Evolutionary conservation across 805 yeast genomes (phyloP).

Genomic region (Starmerella vitae): DNA sequence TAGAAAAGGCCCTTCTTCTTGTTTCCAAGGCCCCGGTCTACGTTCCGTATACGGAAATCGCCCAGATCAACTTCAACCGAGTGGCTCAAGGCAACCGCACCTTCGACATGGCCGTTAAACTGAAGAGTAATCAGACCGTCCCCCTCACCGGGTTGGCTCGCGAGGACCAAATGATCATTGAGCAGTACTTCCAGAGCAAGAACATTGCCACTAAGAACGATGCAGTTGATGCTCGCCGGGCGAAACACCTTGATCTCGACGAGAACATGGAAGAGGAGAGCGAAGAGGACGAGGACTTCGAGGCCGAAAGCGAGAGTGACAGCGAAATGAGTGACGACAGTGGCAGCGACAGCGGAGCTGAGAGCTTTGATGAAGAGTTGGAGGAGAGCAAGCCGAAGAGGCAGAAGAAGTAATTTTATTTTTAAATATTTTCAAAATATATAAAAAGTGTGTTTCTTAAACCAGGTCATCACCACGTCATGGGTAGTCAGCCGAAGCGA

Average conservation of each 20-base stretch:
- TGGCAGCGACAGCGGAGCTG: conserved; percentile 8
- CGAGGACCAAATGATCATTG: conserved; percentile 75
- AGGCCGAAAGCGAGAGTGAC: conserved; percentile 50
- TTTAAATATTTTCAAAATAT: no score
- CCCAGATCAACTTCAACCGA: conserved; percentile 69
- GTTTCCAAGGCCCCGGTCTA: conserved; percentile 89
- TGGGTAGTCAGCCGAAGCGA: conserved; percentile 55
- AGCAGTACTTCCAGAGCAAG: conserved; percentile 62
- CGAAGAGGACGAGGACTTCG: conserved; percentile 78
- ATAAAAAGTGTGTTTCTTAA: conserved; percentile 24
- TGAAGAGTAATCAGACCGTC: conserved; percentile 52
- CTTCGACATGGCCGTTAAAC: conserved; percentile 72
- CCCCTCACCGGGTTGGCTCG: conserved; percentile 78
- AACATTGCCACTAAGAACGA: conserved; percentile 75
- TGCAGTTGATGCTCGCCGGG: conserved; percentile 71
- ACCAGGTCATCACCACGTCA: conserved; percentile 94
- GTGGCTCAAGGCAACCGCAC: conserved; percentile 64
- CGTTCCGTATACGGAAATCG: conserved; percentile 73
- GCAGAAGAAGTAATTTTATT: conserved; percentile 1
- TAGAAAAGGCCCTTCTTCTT: conserved; percentile 80
- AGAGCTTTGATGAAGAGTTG: conserved; percentile 12
- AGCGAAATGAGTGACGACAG: conserved; percentile 42
- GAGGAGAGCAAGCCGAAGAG: conserved; percentile 12
- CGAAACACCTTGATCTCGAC: conserved; percentile 63
- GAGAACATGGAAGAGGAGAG: conserved; percentile 35